A percentile compares a stretch with the other conserved stretches of the same genome.
phyloP scores from a whole-genome alignment of 345 rosid genomes.

The Populus ilicifolia region DNA sequence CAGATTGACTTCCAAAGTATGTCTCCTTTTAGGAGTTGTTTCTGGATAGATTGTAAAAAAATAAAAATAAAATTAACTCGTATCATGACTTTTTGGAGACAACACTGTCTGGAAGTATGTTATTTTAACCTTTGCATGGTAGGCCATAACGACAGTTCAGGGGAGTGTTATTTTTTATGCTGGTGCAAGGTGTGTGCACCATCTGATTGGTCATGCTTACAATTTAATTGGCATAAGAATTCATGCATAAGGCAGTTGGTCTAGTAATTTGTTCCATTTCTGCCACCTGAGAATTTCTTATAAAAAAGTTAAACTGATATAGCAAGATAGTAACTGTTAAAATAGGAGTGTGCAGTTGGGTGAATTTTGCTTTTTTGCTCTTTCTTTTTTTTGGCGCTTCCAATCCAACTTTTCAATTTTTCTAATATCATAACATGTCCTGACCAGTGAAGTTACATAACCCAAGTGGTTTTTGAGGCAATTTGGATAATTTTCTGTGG shows the following conservation, averaged over 20 bases:
- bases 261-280: not conserved
- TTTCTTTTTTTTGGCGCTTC: too few species aligned
- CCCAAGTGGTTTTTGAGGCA: too few species aligned
- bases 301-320: not conserved
- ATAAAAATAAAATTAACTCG: not conserved
- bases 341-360: too few species aligned
- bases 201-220: not conserved
- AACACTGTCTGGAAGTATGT: not conserved
- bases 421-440: too few species aligned
- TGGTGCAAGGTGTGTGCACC: not conserved
- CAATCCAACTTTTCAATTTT: too few species aligned
- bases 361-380: too few species aligned
- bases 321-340: too few species aligned
- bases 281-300: not conserved
- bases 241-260: not conserved
- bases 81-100: not conserved
- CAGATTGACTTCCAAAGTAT: not conserved
- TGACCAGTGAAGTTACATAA: too few species aligned
- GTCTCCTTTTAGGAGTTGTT: not conserved
- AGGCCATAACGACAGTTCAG: not conserved
- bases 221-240: not conserved
- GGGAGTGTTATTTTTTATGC: not conserved
- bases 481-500: too few species aligned
- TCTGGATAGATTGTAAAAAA: not conserved
- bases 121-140: not conserved